Evolutionary conservation across 2,329 filamentous ascomycete species (phyloP).

Genomic region (Epichloe uncinata): DNA sequence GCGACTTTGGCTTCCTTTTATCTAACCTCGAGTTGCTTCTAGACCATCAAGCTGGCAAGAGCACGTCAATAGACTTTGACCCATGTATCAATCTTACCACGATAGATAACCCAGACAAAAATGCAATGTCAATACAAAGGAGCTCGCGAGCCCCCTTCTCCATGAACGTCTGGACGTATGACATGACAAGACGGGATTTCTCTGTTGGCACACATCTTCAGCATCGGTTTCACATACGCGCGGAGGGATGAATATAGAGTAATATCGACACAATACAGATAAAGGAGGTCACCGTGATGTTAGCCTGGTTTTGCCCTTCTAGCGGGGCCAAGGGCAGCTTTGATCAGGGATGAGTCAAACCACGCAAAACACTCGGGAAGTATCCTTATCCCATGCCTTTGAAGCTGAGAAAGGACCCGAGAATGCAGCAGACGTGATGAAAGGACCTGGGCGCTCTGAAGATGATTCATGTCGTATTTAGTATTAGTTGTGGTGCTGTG

Average conservation of each 20-base stretch:
- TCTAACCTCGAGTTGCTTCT: neutral
- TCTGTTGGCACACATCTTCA: neutral
- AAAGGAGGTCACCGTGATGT: neutral
- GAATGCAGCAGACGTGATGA: neutral
- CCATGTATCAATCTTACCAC: neutral
- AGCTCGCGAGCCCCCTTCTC: neutral
- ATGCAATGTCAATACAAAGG: constrained; percentile 9
- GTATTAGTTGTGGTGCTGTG: too few relatives aligned
- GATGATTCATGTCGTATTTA: too few relatives aligned
- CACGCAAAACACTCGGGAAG: neutral
- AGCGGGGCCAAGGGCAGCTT: constrained; percentile 1
- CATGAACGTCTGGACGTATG: neutral
- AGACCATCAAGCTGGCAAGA: neutral
- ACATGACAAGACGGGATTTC: neutral
- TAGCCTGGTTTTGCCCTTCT: constrained; percentile 1
- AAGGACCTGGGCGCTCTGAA: neutral
- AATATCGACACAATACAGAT: neutral
- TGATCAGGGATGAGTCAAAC: neutral
- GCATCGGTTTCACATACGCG: neutral
- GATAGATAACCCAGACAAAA: neutral
- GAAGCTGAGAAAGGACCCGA: too few relatives aligned
- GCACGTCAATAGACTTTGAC: neutral
- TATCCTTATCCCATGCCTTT: too few relatives aligned
- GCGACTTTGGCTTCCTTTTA: constrained; percentile 3
- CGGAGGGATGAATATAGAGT: neutral